These are phyloP conservation scores for Coffea canephora DNA, from an alignment of 257 asterid genomes.

Conservation along the genomic window DNA sequence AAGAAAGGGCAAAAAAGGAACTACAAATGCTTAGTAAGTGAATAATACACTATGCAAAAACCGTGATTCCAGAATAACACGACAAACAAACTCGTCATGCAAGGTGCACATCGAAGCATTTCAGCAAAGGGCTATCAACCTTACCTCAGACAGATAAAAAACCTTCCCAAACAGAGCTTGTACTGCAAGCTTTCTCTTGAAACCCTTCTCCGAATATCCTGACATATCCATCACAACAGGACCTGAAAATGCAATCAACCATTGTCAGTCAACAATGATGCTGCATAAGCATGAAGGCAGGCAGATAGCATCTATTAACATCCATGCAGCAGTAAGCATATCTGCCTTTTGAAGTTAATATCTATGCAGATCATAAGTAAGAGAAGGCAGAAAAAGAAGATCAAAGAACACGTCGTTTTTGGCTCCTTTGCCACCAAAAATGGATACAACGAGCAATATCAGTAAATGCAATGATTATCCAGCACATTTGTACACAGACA, in stretches of 20 bases:
- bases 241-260: slow-evolving; percentile 55
- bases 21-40: no score
- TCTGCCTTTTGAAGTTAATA: neutral
- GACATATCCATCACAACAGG: slow-evolving; percentile 86
- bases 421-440: neutral
- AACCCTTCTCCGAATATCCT: slow-evolving; percentile 86
- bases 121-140: neutral
- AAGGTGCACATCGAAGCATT: neutral
- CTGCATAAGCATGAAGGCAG: slow-evolving; percentile 1
- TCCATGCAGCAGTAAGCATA: neutral
- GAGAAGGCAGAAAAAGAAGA: neutral
- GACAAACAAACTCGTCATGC: neutral
- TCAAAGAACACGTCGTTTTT: neutral
- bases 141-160: slow-evolving; percentile 82
- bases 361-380: neutral
- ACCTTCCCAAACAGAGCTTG: slow-evolving; percentile 87
- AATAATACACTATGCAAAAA: no score
- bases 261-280: slow-evolving; percentile 16
- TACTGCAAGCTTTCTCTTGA: slow-evolving; percentile 84
- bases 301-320: neutral
- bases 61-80: neutral
- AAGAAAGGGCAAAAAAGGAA: no score
- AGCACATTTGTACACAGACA: neutral
- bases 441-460: neutral
- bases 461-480: neutral